Base-by-base conservation (phyloP, 257 asterid species). In the Pogostemon cablin region DNA sequence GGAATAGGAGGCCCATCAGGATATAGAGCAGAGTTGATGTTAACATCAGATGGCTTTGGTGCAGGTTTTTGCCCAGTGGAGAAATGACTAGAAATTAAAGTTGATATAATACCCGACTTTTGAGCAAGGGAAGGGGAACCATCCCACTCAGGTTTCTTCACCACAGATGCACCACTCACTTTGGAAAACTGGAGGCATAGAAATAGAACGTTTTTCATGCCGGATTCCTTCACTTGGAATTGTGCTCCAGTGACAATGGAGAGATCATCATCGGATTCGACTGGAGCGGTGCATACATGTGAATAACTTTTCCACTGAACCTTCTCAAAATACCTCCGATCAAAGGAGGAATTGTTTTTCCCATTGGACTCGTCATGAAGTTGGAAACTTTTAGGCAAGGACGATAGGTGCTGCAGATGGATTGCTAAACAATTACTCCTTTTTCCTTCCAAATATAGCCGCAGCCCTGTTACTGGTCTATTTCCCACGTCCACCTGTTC, bases 391-490 rank as follows among this genome's bases (percentile, higher is more conserved):
- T 81, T 74, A 4, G 96, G 96, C 41, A 81, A 72, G 68, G 90
- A 84, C 57, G 95, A 90, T 32, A 90, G 92, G 78, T 90, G 95
- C 81, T 90, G 95, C 75, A 87, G 56, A 67, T 90, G 96, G 83
- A 90, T 83, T 65, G 91, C 96, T 40, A 90, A 72, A 73, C 90
- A 81, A 43, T 90, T 86, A 7, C 92, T 84, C 78, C 85, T 78
- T 68, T 84, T 90, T 61, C 96, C 96, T 87, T 87, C 96, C 77
- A 89, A 67, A 68, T 87, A 84, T 11, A 90, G 80, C 9, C 95
- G 86, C 62, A 90, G 82, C 67, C 96, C 96, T 5, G 88, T 87
- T 71, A 86, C 86, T 0, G 93, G 95, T 74, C 48, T 85, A 20
- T 83, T 76, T 47, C 88, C 96, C 62, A 72, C 90, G 8, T 82